Conservation (phyloP, 805 yeast genomes). For the Blastobotrys chiropterorum region DNA sequence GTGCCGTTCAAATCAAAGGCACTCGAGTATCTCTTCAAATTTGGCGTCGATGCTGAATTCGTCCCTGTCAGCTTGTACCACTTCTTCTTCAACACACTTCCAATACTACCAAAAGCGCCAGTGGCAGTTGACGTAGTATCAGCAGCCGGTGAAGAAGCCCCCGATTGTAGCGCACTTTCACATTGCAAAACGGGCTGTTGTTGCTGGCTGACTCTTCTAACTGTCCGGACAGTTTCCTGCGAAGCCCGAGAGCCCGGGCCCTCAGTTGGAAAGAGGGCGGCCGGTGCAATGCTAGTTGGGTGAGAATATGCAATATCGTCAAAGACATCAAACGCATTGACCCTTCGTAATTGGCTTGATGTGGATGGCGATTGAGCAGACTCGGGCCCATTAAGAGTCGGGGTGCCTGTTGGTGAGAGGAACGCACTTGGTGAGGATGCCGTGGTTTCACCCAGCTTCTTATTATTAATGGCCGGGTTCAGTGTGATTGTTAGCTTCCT, state of each 20-base stretch:
- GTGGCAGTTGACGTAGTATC: not conserved
- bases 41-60: not conserved
- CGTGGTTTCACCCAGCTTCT: not conserved
- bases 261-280: conserved; percentile 6
- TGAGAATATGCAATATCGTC: conserved; percentile 32
- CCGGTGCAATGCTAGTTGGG: conserved; percentile 19
- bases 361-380: not conserved
- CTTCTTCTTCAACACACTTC: conserved; percentile 3
- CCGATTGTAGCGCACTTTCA: not conserved
- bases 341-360: conserved; percentile 14
- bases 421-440: conserved; percentile 2
- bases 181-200: not conserved
- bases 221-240: conserved; percentile 5
- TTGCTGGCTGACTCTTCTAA: not conserved
- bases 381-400: not conserved
- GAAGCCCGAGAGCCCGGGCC: not conserved
- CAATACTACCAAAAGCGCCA: not conserved
- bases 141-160: not conserved
- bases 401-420: conserved; percentile 1
- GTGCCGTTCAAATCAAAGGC: not conserved
- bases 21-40: conserved; percentile 1
- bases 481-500: conserved; percentile 23
- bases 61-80: conserved; percentile 2
- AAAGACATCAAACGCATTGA: conserved; percentile 32
- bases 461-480: conserved; percentile 17